phyloP scores from a whole-genome alignment of 306 rosid species.

The Medicago lupulina region DNA sequence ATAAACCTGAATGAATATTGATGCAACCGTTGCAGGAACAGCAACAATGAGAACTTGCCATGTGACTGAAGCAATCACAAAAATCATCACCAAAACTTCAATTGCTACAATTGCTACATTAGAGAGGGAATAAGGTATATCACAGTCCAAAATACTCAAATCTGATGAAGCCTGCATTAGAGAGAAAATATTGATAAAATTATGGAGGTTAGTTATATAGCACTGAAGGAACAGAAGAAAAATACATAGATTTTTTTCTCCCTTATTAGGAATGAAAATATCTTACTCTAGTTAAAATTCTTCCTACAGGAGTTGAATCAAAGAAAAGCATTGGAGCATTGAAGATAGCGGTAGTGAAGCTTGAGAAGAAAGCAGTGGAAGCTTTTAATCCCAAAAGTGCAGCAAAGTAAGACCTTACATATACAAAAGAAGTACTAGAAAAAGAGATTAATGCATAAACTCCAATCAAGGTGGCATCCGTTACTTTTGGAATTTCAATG shows the following conservation, averaged over 20 bases:
- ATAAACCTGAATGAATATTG: background rate
- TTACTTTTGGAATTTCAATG: too few species aligned
- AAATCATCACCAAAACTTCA: background rate
- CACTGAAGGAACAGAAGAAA: background rate
- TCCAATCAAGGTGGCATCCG: too few species aligned
- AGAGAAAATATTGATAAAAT: background rate
- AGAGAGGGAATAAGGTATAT: background rate
- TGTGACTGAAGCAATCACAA: background rate
- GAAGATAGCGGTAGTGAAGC: background rate
- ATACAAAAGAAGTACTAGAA: conserved; percentile 51
- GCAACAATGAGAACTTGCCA: conserved; percentile 6
- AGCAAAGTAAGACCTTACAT: conserved; percentile 45
- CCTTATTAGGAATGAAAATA: background rate
- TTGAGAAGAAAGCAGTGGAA: conserved; percentile 43
- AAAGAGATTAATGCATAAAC: background rate
- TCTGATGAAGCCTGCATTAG: background rate
- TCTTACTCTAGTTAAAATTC: background rate
- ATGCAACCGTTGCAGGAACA: background rate
- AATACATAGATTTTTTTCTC: background rate
- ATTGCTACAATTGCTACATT: background rate
- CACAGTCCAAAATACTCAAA: background rate
- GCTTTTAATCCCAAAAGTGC: conserved; percentile 76
- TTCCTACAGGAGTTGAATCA: conserved; percentile 7
- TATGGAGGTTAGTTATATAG: too few species aligned
- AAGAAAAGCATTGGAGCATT: background rate